phyloP scores from a whole-genome alignment of 2,329 filamentous ascomycete genomes.

The Amauroascus niger region DNA sequence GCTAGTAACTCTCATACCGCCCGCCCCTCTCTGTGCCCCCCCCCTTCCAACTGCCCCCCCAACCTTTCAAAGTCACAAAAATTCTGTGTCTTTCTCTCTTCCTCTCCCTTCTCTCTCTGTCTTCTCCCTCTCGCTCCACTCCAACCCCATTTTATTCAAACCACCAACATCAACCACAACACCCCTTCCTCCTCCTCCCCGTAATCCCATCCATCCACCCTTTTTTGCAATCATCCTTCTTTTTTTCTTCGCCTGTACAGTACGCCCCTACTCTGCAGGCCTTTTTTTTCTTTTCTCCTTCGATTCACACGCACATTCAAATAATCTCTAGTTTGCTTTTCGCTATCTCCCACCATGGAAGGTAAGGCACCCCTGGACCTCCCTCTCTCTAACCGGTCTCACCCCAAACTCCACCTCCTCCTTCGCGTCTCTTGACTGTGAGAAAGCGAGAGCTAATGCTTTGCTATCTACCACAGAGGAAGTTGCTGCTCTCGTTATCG shows the following conservation, averaged over 20 bases:
- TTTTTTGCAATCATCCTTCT: constrained; percentile 1
- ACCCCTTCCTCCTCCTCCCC: constrained; percentile 15
- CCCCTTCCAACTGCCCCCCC: no score
- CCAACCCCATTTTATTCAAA: constrained; percentile 8
- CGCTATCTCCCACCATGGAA: constrained; percentile 48
- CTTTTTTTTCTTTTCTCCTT: constrained; percentile 20
- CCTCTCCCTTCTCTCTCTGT: no score
- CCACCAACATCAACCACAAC: constrained; percentile 12
- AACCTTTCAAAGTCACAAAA: constrained; percentile 9
- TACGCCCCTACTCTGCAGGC: constrained; percentile 14
- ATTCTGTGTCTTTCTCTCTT: constrained; percentile 14
- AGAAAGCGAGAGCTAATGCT: constrained; percentile 36
- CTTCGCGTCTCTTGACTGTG: constrained; percentile 17
- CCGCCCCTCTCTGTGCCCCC: background rate
- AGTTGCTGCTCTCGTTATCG: constrained; percentile 99
- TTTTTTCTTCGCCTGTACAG: constrained; percentile 15
- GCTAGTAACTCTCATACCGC: constrained; percentile 1
- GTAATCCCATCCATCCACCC: constrained; percentile 14
- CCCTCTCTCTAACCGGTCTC: constrained; percentile 16
- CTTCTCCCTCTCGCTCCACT: constrained; percentile 5
- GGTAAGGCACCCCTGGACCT: constrained; percentile 43
- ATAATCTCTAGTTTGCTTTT: constrained; percentile 29
- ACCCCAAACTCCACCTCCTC: constrained; percentile 14
- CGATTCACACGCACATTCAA: constrained; percentile 26
- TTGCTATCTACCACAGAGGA: constrained; percentile 63